These are phyloP conservation scores for Acrocalymma vagum DNA, from an alignment of 2,329 filamentous ascomycete genomes.

Conservation along the genomic window DNA sequence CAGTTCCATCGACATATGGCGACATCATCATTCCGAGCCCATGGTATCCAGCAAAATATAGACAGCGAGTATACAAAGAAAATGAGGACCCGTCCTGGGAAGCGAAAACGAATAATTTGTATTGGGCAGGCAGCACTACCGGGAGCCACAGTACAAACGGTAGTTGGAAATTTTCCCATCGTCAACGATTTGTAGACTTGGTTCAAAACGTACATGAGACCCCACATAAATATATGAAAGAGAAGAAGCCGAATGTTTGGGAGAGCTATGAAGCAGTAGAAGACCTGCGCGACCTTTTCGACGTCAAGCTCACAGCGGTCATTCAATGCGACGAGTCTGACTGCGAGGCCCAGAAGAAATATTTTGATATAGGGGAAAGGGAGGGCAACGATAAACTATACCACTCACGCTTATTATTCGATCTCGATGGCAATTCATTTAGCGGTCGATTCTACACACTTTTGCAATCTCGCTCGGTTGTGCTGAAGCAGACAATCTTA, in stretches of 20 bases:
- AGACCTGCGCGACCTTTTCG: too few relatives aligned
- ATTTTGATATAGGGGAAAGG: conserved; percentile 14
- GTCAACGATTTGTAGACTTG: conserved; percentile 56
- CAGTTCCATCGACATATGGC: conserved; percentile 55
- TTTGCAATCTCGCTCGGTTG: conserved; percentile 10
- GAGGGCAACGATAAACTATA: conserved; percentile 1
- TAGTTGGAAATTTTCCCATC: conserved; percentile 55
- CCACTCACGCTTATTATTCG: conserved; percentile 12
- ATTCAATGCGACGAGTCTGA: conserved; percentile 51
- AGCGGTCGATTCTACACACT: conserved; percentile 22
- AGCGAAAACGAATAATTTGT: conserved; percentile 59
- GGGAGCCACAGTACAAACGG: conserved; percentile 52
- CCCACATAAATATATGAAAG: conserved; percentile 17
- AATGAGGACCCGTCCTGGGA: conserved; percentile 57
- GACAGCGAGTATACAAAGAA: conserved; percentile 53
- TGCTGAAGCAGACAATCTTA: conserved; percentile 43
- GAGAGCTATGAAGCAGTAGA: conserved; percentile 32
- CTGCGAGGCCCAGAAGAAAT: conserved; percentile 12
- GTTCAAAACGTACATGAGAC: conserved; percentile 14
- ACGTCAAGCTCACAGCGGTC: conserved; percentile 57
- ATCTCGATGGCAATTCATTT: conserved; percentile 21
- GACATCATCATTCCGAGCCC: conserved; percentile 60
- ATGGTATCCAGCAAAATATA: conserved; percentile 54
- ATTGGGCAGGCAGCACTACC: conserved; percentile 66
- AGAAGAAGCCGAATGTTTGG: neutral